phyloP scores from a whole-genome alignment of 495 filamentous ascomycete genomes.

The Polyplosphaeria fusca region DNA sequence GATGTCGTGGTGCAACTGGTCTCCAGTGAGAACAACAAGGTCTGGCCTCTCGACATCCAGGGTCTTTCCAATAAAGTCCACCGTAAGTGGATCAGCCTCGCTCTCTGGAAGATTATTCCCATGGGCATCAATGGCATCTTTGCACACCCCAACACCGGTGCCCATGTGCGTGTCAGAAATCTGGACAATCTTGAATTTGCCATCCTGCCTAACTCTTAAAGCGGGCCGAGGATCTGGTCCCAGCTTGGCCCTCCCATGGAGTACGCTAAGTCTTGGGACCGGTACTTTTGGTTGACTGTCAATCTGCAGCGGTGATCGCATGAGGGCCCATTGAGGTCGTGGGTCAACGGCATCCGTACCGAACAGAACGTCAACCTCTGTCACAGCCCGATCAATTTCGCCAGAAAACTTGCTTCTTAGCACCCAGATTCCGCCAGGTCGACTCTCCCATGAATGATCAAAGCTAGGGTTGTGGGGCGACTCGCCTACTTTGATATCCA shows the following conservation, averaged over 20 bases:
- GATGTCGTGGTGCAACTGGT: conserved; percentile 43
- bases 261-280: conserved; percentile 41
- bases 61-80: conserved; percentile 39
- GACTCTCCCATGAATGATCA: conserved; percentile 38
- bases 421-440: conserved; percentile 42
- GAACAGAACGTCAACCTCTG: conserved; percentile 41
- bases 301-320: conserved; percentile 40
- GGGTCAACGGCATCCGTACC: conserved; percentile 40
- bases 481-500: conserved; percentile 38
- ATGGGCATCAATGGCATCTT: conserved; percentile 44
- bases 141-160: conserved; percentile 41
- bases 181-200: conserved; percentile 44
- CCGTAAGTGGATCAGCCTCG: conserved; percentile 42
- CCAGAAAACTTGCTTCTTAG: conserved; percentile 38
- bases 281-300: conserved; percentile 36
- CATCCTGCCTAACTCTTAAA: conserved; percentile 39
- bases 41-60: conserved; percentile 43
- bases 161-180: conserved; percentile 44
- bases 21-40: conserved; percentile 42
- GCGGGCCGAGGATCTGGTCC: conserved; percentile 18
- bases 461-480: conserved; percentile 27
- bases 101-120: conserved; percentile 41
- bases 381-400: conserved; percentile 37
- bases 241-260: conserved; percentile 32
- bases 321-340: conserved; percentile 41